Evolutionary conservation across 805 yeast species (phyloP).

Genomic region (Candida namnaoensis): DNA sequence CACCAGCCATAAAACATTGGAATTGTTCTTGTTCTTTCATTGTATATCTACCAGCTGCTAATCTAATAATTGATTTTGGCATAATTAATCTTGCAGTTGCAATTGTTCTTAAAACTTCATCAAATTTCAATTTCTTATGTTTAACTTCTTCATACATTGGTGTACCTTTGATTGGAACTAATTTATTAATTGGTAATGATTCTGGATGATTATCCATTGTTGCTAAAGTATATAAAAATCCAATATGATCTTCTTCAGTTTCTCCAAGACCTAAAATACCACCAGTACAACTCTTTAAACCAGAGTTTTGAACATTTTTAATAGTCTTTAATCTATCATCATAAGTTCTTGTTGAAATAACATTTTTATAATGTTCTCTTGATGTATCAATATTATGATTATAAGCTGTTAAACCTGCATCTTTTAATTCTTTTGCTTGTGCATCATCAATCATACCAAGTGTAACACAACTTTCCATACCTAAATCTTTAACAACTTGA

Average conservation of each 20-base stretch:
- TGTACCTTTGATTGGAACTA: slow-evolving; percentile 75
- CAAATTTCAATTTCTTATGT: slow-evolving; percentile 42
- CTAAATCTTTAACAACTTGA: slow-evolving; percentile 48
- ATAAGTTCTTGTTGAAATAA: slow-evolving; percentile 59
- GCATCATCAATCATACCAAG: slow-evolving; percentile 65
- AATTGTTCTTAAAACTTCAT: slow-evolving; percentile 56
- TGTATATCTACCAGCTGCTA: slow-evolving; percentile 77
- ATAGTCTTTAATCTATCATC: slow-evolving; percentile 68
- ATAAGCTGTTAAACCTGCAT: slow-evolving; percentile 75
- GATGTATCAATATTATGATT: slow-evolving; percentile 79
- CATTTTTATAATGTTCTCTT: slow-evolving; percentile 65
- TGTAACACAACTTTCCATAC: slow-evolving; percentile 75
- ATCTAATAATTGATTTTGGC: slow-evolving; percentile 63
- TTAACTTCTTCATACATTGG: slow-evolving; percentile 54
- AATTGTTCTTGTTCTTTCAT: slow-evolving; percentile 74
- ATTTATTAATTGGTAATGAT: slow-evolving; percentile 69
- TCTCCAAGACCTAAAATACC: slow-evolving; percentile 79
- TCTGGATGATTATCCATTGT: slow-evolving; percentile 72
- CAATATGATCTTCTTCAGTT: slow-evolving; percentile 59
- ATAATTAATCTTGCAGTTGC: slow-evolving; percentile 70
- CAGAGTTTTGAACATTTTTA: slow-evolving; percentile 51
- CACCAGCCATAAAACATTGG: slow-evolving; percentile 69
- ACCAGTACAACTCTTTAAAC: slow-evolving; percentile 67
- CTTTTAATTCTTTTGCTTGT: slow-evolving; percentile 51
- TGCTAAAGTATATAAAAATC: slow-evolving; percentile 57